phyloP scores from a whole-genome alignment of 768 basidiomycete species.

The Thelephora ganbajun region DNA sequence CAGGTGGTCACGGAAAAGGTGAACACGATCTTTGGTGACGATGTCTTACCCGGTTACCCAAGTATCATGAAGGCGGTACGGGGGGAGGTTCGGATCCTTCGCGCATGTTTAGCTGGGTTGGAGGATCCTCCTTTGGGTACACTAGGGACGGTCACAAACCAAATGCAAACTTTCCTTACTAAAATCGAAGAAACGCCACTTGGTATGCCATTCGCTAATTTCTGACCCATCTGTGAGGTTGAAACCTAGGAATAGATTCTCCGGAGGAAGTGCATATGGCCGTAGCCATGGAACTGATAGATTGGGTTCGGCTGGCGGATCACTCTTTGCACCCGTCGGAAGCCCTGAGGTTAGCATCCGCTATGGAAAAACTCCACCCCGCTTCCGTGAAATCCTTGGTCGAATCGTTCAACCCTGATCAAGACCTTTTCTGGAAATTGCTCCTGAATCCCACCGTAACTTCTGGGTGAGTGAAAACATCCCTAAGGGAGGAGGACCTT shows the following conservation, averaged over 20 bases:
- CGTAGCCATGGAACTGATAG: conserved; percentile 44
- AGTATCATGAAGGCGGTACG: conserved; percentile 25
- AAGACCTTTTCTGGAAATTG: conserved; percentile 26
- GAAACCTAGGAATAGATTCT: conserved; percentile 17
- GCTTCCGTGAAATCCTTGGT: conserved; percentile 29
- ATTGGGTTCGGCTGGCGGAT: conserved; percentile 41
- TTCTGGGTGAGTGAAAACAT: not conserved
- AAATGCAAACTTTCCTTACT: conserved; percentile 30
- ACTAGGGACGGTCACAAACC: conserved; percentile 9
- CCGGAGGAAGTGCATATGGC: not conserved
- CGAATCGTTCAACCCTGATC: conserved; percentile 28
- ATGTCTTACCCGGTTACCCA: conserved; percentile 21
- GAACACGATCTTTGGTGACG: conserved; percentile 18
- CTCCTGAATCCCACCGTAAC: not conserved
- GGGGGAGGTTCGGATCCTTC: conserved; percentile 31
- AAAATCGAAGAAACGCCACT: conserved; percentile 27
- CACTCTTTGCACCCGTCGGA: conserved; percentile 21
- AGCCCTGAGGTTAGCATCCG: conserved; percentile 24
- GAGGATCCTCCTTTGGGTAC: conserved; percentile 6
- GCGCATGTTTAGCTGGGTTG: conserved; percentile 21
- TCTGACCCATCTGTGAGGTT: conserved; percentile 11
- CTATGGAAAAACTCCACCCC: conserved; percentile 27
- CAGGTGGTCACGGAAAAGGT: conserved; percentile 21
- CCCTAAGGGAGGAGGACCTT: not conserved
- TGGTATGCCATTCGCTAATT: conserved; percentile 25